These are phyloP conservation scores for Nemania sp. DNA, from an alignment of 2,329 filamentous ascomycete species.

Conservation along the genomic window DNA sequence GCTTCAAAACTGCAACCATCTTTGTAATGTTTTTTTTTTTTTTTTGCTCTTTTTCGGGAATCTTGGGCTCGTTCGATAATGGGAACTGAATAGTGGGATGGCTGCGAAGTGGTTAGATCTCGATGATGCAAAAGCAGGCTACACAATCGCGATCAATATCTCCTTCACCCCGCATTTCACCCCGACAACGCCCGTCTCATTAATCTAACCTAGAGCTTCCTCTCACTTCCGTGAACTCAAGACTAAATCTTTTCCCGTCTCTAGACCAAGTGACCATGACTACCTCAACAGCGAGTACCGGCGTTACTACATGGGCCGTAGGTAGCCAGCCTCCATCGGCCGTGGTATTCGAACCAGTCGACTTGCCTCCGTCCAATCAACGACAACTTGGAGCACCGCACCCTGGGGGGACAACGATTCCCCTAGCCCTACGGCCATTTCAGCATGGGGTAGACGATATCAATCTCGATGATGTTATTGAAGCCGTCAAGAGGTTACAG, in stretches of 20 bases:
- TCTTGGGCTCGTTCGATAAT: no score
- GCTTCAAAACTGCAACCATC: neutral
- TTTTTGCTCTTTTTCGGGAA: no score
- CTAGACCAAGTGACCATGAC: constrained; percentile 2
- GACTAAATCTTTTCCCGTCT: no score
- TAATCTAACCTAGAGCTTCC: no score
- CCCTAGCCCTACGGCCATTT: constrained; percentile 1
- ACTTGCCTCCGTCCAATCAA: constrained; percentile 10
- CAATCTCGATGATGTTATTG: constrained; percentile 7
- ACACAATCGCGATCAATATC: no score
- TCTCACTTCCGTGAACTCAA: no score
- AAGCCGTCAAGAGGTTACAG: constrained; percentile 30
- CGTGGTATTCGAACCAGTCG: constrained; percentile 4
- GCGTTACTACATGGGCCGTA: neutral
- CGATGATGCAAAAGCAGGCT: no score
- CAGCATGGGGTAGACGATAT: neutral
- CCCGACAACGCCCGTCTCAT: no score
- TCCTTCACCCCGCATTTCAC: no score
- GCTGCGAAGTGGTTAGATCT: no score
- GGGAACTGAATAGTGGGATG: no score
- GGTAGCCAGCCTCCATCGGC: neutral
- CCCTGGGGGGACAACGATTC: constrained; percentile 1
- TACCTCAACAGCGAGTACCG: neutral
- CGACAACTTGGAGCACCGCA: constrained; percentile 10
- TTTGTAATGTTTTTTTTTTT: neutral